phyloP scores from a whole-genome alignment of 2,329 filamentous ascomycete genomes.

The Fusarium sp. region DNA sequence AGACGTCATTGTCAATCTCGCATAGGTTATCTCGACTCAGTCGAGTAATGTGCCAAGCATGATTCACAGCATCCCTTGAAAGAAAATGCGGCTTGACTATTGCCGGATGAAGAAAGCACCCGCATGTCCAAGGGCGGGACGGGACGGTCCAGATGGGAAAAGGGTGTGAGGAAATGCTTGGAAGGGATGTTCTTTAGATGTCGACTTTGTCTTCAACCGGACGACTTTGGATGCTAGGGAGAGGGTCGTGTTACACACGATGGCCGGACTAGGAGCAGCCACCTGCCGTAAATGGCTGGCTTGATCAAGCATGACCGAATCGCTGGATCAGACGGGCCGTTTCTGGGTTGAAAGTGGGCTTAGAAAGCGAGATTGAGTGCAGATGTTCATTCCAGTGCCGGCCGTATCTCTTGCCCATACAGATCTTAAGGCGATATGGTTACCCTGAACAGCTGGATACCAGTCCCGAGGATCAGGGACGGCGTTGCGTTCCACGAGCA shows the following conservation, averaged over 20 bases:
- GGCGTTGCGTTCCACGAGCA: background rate
- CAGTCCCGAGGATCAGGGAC: background rate
- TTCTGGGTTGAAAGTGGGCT: constrained; percentile 16
- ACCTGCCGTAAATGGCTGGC: background rate
- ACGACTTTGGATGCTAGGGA: background rate
- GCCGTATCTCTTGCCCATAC: background rate
- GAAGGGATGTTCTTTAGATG: constrained; percentile 4
- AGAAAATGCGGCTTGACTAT: constrained; percentile 6
- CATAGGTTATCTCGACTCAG: background rate
- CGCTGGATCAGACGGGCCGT: constrained; percentile 1
- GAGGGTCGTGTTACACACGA: constrained; percentile 4
- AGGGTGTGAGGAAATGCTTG: constrained; percentile 13
- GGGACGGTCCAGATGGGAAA: constrained; percentile 28
- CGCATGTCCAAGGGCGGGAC: constrained; percentile 29
- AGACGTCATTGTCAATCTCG: constrained; percentile 15
- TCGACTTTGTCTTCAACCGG: background rate
- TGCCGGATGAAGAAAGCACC: constrained; percentile 11
- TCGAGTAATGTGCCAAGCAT: constrained; percentile 34
- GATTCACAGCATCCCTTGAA: constrained; percentile 23
- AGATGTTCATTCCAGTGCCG: constrained; percentile 32
- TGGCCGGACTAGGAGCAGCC: constrained; percentile 4
- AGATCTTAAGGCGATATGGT: background rate
- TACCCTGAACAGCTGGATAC: constrained; percentile 2
- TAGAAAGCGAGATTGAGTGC: constrained; percentile 12
- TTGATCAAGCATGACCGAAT: constrained; percentile 6